Base-by-base conservation (phyloP, 805 yeast species). In the Kluyveromyces nonfermentans region DNA sequence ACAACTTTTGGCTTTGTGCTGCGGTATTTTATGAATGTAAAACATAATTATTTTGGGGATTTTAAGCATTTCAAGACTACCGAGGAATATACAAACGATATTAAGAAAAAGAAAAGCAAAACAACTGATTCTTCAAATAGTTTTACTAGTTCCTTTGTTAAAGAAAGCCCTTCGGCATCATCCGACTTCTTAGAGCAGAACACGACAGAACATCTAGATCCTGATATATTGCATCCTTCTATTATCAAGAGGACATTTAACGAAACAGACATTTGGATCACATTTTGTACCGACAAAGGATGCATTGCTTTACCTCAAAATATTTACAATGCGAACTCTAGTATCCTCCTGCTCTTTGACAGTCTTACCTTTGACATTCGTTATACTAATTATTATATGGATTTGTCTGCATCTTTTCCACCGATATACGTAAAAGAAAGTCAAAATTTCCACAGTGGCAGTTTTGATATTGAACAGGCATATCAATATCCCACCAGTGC, bases 41-140 rank as follows among this genome's bases (percentile, higher is more conserved):
- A 82, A 38, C 96, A 85, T 56, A 93, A 93, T 57, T 90, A 93
- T 59, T 85, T 93, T 60, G 98, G 98, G 2, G 93, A 85, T 37
- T 72, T 74, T 47, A 71, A 77, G n/a, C 85, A 80, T 52, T 93
- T 93, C 59, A 79, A 76, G 50, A 93, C 97, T 0, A 72, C 87
- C 37, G 93, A 86, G 49, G 98, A 90, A 58, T 89, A 80, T 51
- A 74, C 79, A 4, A 62, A 57, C 17, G 56, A 57, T 15, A 47
- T 56, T 14, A 48, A 44, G 22, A 38, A 2, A 14, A 28, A 40
- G 7, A 33, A 38, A 4, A 37, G 35, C 3, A 37, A 35, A 1
- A 33, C 32, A 7, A n/a, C 37, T 5, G 31, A 40, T 14, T 33
- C 38, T 7, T 33, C 36, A 9, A 33, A 10, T 12, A 20, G 18